Evolutionary conservation across 2,329 filamentous ascomycete species (phyloP), one percentile per base, ranked within the genome.

Genomic region (Mycosphaerella sp.): DNA sequence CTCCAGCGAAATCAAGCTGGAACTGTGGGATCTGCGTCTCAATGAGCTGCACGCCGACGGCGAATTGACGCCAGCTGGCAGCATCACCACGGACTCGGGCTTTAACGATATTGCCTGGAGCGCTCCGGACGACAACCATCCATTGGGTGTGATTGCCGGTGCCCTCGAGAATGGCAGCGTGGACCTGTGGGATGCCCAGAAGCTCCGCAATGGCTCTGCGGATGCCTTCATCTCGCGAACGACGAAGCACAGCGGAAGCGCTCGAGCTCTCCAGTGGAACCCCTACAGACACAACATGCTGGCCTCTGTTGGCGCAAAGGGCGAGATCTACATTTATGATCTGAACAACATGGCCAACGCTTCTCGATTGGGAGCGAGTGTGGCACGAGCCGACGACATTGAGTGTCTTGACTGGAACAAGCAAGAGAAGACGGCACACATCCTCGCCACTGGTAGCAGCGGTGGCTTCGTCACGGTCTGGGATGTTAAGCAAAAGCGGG

Each of bases 101-200:
- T 98, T 98, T 73, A 93, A 96, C 72, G 93, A 97, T 69, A 87
- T 98, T 70, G 90, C 92, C 57, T 98, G 93, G 93, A 86, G 89
- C 53, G 83, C 87, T 61, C 83, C 88, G 45, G 87, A 85, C 63
- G 85, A 86, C 57, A 84, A 89, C 59, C 80, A 89, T 66, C 85
- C 88, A 11, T 81, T 83, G 63, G 93, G 95, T 62, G 86, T 98
- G 69, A 93, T 98, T 73, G 93, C 93, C 50, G 93, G 91, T 69
- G 93, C 89, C 59, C 80, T 97, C 59, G 95, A 98, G 72, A 96
- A 92, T 74, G 93, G 95, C 56, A 87, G 89, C 39, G 80, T 98
- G 61, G 88, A 95, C 68, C 76, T 98, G 34, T 98, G 91, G 89
- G 91, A 96, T 72, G 93, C 90, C 39, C 86, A 82, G 67, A 85